Evolutionary conservation across 257 asterid genomes (phyloP).

Genomic region (Plectranthus barbatus): DNA sequence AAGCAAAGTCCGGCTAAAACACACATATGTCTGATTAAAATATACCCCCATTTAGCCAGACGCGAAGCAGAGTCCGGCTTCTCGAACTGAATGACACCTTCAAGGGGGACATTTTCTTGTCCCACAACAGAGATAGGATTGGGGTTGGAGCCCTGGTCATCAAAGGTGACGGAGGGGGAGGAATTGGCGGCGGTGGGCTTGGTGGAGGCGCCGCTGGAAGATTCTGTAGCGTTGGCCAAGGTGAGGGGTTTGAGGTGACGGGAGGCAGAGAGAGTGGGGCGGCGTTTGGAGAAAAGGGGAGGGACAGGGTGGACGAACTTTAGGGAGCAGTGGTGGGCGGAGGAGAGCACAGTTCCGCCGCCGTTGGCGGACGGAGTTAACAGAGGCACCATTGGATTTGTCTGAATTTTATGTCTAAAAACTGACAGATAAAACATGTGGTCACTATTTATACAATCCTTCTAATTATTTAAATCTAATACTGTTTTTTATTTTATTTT

Average conservation of each 20-base stretch:
- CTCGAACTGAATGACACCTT: slow-evolving; percentile 84
- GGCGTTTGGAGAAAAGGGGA: slow-evolving; percentile 58
- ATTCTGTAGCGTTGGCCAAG: slow-evolving; percentile 33
- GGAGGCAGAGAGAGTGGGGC: slow-evolving; percentile 26
- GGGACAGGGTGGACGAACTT: slow-evolving; percentile 51
- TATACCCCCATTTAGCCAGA: slow-evolving; percentile 69
- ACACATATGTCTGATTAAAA: neutral
- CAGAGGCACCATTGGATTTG: slow-evolving; percentile 31
- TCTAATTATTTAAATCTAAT: too few species aligned
- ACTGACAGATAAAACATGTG: slow-evolving; percentile 10
- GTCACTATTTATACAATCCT: neutral
- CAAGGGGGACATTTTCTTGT: slow-evolving; percentile 51
- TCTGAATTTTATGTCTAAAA: neutral
- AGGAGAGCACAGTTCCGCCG: slow-evolving; percentile 43
- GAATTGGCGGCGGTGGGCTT: slow-evolving; percentile 30
- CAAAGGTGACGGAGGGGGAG: slow-evolving; percentile 20
- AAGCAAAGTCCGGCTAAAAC: neutral
- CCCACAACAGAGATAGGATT: slow-evolving; percentile 43
- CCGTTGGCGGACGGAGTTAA: slow-evolving; percentile 38
- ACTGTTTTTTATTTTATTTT: too few species aligned
- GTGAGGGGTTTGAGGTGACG: slow-evolving; percentile 35
- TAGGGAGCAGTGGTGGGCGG: slow-evolving; percentile 54
- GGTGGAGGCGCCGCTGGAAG: slow-evolving; percentile 29
- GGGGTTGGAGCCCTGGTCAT: slow-evolving; percentile 17
- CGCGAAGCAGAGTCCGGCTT: slow-evolving; percentile 39